Evolutionary conservation across 1,139 yeast genomes (phyloP).

Genomic region (Debaryomyces singareniensis): DNA sequence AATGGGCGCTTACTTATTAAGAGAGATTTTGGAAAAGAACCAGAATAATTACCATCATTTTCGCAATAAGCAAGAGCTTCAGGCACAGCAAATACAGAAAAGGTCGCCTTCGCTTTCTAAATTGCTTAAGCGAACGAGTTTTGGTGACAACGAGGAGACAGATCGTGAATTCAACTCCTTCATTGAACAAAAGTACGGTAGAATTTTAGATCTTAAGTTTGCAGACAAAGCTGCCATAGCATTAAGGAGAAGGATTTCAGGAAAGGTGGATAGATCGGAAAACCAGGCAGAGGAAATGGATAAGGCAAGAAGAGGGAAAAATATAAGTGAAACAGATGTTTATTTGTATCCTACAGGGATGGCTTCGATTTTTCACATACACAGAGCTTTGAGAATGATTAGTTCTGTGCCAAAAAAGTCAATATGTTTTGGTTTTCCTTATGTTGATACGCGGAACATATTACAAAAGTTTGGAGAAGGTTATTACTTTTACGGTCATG

Average conservation of each 20-base stretch:
- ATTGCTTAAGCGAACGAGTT: slow-evolving; percentile 15
- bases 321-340: slow-evolving; percentile 56
- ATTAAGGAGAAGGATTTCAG: slow-evolving; percentile 68
- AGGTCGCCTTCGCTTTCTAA: slow-evolving; percentile 27
- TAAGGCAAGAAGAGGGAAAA: slow-evolving; percentile 24
- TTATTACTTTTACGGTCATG: slow-evolving; percentile 75
- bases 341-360: slow-evolving; percentile 86
- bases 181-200: slow-evolving; percentile 85
- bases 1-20: slow-evolving; percentile 75
- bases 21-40: slow-evolving; percentile 41
- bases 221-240: slow-evolving; percentile 72
- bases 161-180: slow-evolving; percentile 58
- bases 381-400: slow-evolving; percentile 47
- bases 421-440: slow-evolving; percentile 92
- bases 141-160: slow-evolving; percentile 22
- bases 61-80: slow-evolving; percentile 26
- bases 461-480: slow-evolving; percentile 87
- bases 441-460: slow-evolving; percentile 85
- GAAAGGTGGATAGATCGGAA: slow-evolving; percentile 47
- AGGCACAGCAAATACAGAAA: slow-evolving; percentile 31
- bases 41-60: slow-evolving; percentile 10
- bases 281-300: slow-evolving; percentile 26
- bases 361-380: slow-evolving; percentile 86
- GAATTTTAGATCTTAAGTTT: slow-evolving; percentile 74
- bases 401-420: slow-evolving; percentile 46